Evolutionary conservation across 306 rosid species (phyloP).

Genomic region (Quercus alba): DNA sequence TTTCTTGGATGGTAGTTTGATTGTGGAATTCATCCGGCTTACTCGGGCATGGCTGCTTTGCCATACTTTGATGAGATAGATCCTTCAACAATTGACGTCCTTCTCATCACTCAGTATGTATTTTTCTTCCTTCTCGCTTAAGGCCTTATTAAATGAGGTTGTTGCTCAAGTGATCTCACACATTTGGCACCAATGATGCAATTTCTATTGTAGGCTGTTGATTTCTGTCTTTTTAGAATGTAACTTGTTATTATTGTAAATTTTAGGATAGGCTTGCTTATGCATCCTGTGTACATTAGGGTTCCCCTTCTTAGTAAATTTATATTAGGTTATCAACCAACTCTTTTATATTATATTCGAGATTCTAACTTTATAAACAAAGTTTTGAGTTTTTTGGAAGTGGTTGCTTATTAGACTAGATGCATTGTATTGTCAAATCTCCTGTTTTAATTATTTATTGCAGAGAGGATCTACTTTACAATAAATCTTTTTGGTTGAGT

Average conservation of each 20-base stretch:
- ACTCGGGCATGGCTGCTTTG: constrained; percentile 94
- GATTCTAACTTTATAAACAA: not conserved
- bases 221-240: too few relatives aligned
- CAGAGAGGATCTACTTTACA: not conserved
- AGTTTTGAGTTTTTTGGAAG: not conserved
- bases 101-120: constrained; percentile 82
- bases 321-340: too few relatives aligned
- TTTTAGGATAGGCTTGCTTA: too few relatives aligned
- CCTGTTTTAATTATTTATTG: not conserved
- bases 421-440: not conserved
- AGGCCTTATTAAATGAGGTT: too few relatives aligned
- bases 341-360: not conserved
- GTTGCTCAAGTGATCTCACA: too few relatives aligned
- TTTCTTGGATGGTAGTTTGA: constrained; percentile 52
- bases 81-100: constrained; percentile 83
- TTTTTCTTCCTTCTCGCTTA: not conserved
- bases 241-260: too few relatives aligned
- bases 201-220: too few relatives aligned
- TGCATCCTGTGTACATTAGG: too few relatives aligned
- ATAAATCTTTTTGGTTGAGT: not conserved
- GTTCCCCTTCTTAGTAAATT: too few relatives aligned
- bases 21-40: constrained; percentile 93
- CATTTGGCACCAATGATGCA: too few relatives aligned
- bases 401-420: not conserved
- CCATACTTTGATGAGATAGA: constrained; percentile 96